Conservation (phyloP, 345 rosid genomes). For the Turritis glabra region DNA sequence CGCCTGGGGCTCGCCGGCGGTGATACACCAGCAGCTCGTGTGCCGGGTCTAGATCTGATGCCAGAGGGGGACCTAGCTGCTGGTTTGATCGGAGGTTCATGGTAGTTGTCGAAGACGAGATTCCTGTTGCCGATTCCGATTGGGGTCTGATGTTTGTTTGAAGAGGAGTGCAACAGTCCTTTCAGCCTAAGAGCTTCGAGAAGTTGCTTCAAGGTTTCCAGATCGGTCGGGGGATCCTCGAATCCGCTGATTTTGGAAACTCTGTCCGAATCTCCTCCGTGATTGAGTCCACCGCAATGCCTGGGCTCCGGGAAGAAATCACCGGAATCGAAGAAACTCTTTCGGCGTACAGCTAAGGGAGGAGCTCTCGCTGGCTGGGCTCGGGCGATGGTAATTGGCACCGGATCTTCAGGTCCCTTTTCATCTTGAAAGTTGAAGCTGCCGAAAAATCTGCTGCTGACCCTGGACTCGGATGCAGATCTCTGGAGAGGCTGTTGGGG, state of each 20-base stretch:
- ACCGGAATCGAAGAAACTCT: slow-evolving; percentile 66
- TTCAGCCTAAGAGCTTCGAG: slow-evolving; percentile 87
- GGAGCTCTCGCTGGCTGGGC: slow-evolving; percentile 51
- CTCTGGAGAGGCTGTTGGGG: slow-evolving; percentile 74
- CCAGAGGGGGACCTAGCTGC: slow-evolving; percentile 41
- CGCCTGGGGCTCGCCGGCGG: slow-evolving; percentile 35
- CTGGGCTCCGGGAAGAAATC: slow-evolving; percentile 88
- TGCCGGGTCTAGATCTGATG: slow-evolving; percentile 39
- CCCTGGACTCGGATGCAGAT: slow-evolving; percentile 94
- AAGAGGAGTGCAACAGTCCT: slow-evolving; percentile 79
- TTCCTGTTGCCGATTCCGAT: too few species aligned
- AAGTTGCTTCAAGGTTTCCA: slow-evolving; percentile 81
- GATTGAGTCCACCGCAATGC: too few species aligned
- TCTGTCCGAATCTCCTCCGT: too few species aligned
- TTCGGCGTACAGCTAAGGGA: slow-evolving; percentile 43
- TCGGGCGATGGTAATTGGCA: slow-evolving; percentile 39
- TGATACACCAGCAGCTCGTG: neutral
- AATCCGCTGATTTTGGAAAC: slow-evolving; percentile 65
- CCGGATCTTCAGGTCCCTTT: slow-evolving; percentile 33
- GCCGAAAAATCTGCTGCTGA: slow-evolving; percentile 57
- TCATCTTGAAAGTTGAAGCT: slow-evolving; percentile 48
- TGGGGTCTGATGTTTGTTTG: slow-evolving; percentile 18
- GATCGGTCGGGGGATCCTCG: slow-evolving; percentile 78
- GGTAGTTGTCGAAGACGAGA: too few species aligned
- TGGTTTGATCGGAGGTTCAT: slow-evolving; percentile 44